These are phyloP conservation scores for Chlamydomonas sp. DNA, from an alignment of 139 green algal genomes.

Conservation along the genomic window DNA sequence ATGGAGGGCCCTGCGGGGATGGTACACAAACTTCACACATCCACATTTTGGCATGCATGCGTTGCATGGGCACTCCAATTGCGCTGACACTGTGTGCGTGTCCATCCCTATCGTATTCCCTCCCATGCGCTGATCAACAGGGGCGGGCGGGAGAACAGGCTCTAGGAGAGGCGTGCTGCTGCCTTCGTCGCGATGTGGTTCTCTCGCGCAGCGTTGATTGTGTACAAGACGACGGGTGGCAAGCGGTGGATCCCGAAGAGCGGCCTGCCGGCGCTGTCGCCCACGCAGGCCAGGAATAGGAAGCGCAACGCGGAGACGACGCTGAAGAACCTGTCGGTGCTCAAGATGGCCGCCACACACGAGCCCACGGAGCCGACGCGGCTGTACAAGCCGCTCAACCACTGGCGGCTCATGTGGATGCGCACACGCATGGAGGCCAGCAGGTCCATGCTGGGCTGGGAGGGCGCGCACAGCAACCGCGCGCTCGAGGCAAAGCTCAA, in stretches of 20 bases:
- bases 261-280: slow-evolving; percentile 34
- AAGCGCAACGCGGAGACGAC: slow-evolving; percentile 33
- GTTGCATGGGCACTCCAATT: too few relatives aligned
- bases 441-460: background rate
- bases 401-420: slow-evolving; percentile 26
- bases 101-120: background rate
- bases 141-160: too few relatives aligned
- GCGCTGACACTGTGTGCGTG: background rate
- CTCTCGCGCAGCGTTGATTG: slow-evolving; percentile 25
- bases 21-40: too few relatives aligned
- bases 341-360: slow-evolving; percentile 32
- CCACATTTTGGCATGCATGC: too few relatives aligned
- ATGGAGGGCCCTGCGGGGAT: too few relatives aligned
- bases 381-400: slow-evolving; percentile 32
- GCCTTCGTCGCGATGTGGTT: slow-evolving; percentile 39
- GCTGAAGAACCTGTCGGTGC: slow-evolving; percentile 39
- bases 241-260: slow-evolving; percentile 51
- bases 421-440: slow-evolving; percentile 14
- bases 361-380: slow-evolving; percentile 34
- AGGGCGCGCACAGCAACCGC: background rate
- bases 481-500: too few relatives aligned
- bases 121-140: too few relatives aligned
- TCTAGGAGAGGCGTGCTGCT: too few relatives aligned
- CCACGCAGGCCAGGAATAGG: slow-evolving; percentile 40
- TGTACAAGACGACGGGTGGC: slow-evolving; percentile 61